Conservation (phyloP, 352 stramenopile genomes). For the Globisporangium mamillatum region DNA sequence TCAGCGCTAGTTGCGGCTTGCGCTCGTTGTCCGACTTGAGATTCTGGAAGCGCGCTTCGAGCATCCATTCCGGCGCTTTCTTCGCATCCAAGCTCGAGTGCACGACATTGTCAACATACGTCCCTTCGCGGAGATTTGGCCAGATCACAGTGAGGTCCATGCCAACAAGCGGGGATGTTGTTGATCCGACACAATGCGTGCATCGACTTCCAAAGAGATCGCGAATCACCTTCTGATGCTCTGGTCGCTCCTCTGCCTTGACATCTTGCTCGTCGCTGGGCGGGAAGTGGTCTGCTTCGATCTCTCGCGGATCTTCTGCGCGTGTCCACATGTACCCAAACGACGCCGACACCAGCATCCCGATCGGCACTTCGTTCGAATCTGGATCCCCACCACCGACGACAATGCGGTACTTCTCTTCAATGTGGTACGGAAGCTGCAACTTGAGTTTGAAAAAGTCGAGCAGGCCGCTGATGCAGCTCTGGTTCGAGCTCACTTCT, state of each 20-base stretch:
- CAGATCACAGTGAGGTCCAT: conserved; percentile 66
- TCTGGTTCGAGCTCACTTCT: conserved; percentile 72
- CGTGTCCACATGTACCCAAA: conserved; percentile 61
- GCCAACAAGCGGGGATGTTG: conserved; percentile 39
- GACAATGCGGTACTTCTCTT: conserved; percentile 50
- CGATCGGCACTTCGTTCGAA: conserved; percentile 32
- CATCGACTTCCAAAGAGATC: conserved; percentile 35
- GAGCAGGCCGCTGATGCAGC: conserved; percentile 69
- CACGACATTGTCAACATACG: conserved; percentile 83
- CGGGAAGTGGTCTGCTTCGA: conserved; percentile 19
- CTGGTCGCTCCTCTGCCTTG: conserved; percentile 1
- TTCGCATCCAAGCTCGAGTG: conserved; percentile 73
- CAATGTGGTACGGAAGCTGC: conserved; percentile 53
- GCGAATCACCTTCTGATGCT: conserved; percentile 22
- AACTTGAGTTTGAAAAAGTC: conserved; percentile 86
- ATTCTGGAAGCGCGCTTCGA: conserved; percentile 46
- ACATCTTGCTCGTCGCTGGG: conserved; percentile 1
- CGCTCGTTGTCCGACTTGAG: conserved; percentile 40
- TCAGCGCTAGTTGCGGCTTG: conserved; percentile 59
- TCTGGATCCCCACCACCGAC: conserved; percentile 28
- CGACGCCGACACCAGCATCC: conserved; percentile 65
- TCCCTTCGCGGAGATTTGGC: conserved; percentile 71
- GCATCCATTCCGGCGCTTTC: conserved; percentile 62
- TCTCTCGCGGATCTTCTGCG: conserved; percentile 44
- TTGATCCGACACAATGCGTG: conserved; percentile 33